Evolutionary conservation across 2,329 filamentous ascomycete genomes (phyloP).

Genomic region (Alternaria sp.): DNA sequence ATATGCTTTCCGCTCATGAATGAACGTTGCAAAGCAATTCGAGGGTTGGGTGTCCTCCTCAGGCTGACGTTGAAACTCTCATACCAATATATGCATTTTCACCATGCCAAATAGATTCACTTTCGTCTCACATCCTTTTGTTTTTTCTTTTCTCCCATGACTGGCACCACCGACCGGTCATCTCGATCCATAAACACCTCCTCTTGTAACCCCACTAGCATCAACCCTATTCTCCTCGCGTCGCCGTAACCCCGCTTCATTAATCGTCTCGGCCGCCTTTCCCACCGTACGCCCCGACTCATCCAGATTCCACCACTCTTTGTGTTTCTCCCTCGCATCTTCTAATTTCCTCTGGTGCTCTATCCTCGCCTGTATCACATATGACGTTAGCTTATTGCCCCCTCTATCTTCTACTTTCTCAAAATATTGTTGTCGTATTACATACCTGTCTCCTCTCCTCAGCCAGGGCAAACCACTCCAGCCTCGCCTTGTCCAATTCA

Average conservation of each 20-base stretch:
- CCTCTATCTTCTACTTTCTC: too few relatives aligned
- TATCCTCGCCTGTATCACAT: constrained; percentile 65
- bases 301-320: constrained; percentile 61
- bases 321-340: constrained; percentile 57
- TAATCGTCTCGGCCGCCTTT: constrained; percentile 22
- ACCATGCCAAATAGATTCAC: too few relatives aligned
- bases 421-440: too few relatives aligned
- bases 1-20: not conserved
- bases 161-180: not conserved
- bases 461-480: constrained; percentile 89
- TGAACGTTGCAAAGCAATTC: too few relatives aligned
- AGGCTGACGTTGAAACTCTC: too few relatives aligned
- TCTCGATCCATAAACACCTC: constrained; percentile 24
- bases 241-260: constrained; percentile 8
- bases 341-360: constrained; percentile 58
- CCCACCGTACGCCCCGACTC: constrained; percentile 46
- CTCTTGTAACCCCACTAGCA: constrained; percentile 27
- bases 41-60: too few relatives aligned
- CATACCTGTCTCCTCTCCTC: constrained; percentile 67
- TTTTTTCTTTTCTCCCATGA: not conserved
- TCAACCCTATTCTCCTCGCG: constrained; percentile 31
- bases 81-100: not conserved
- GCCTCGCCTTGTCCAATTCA: constrained; percentile 86
- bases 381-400: too few relatives aligned
- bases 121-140: not conserved